Evolutionary conservation across 805 yeast genomes (phyloP).

Genomic region (Starmerella tilneyi): DNA sequence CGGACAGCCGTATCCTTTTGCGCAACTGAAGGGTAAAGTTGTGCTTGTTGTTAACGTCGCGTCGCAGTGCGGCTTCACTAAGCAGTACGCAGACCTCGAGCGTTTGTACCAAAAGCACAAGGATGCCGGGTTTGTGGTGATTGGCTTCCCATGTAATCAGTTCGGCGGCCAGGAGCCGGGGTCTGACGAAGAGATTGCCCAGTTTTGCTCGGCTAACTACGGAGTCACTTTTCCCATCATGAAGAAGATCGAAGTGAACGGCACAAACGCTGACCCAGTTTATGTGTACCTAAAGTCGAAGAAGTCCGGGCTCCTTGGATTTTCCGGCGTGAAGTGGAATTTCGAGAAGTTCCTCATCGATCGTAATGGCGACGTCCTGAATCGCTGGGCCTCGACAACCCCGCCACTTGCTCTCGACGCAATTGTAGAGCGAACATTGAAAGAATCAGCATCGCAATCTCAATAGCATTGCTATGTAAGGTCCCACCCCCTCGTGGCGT

Average conservation of each 20-base stretch:
- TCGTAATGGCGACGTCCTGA: conserved; percentile 46
- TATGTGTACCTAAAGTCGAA: conserved; percentile 62
- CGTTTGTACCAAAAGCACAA: conserved; percentile 53
- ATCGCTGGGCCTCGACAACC: conserved; percentile 56
- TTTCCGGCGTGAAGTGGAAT: conserved; percentile 67
- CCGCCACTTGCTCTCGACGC: conserved; percentile 46
- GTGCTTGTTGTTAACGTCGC: conserved; percentile 82
- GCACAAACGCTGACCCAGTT: conserved; percentile 67
- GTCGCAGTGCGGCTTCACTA: conserved; percentile 69
- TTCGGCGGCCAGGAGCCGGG: conserved; percentile 76
- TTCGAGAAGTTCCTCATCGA: conserved; percentile 63
- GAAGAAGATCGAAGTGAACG: conserved; percentile 83
- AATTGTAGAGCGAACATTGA: conserved; percentile 6
- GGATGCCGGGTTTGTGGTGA: conserved; percentile 50
- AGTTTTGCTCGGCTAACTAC: conserved; percentile 67
- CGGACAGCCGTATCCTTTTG: conserved; percentile 50
- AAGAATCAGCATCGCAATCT: background rate
- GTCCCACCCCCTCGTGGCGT: background rate
- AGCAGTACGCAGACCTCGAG: conserved; percentile 68
- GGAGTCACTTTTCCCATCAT: conserved; percentile 88
- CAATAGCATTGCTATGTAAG: background rate
- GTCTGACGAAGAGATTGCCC: conserved; percentile 53
- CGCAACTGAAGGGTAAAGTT: conserved; percentile 62
- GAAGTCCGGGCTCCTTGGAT: conserved; percentile 53
- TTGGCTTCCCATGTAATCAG: conserved; percentile 90